Evolutionary conservation across 805 yeast genomes (phyloP).

Genomic region (Crinitomyces ghanaensis): DNA sequence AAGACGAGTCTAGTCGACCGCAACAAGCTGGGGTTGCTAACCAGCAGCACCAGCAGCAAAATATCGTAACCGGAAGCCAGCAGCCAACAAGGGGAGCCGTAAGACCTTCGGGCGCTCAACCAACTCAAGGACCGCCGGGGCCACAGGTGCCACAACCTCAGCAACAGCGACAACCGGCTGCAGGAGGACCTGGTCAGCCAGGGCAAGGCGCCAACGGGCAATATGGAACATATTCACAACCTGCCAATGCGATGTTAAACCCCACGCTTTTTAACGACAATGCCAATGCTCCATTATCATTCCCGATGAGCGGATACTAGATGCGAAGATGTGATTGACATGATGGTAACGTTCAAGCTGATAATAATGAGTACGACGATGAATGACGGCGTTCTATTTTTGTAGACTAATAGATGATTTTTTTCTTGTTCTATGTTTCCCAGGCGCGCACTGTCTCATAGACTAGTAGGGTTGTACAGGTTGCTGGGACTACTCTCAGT

Average conservation of each 20-base stretch:
- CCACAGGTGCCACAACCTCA: constrained; percentile 7
- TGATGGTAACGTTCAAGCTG: too few species aligned
- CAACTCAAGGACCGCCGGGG: neutral
- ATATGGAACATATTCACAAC: constrained; percentile 3
- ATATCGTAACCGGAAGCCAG: too few species aligned
- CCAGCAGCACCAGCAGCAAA: constrained; percentile 3
- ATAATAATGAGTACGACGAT: too few species aligned
- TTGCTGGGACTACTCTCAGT: constrained; percentile 79
- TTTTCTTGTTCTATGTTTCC: too few species aligned
- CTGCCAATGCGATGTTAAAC: constrained; percentile 7
- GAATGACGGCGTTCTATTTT: too few species aligned
- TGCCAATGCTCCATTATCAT: constrained; percentile 4
- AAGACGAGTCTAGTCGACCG: constrained; percentile 1
- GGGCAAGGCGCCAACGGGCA: constrained; percentile 3
- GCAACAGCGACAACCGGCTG: constrained; percentile 3
- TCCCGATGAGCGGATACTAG: constrained; percentile 8
- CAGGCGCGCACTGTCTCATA: constrained; percentile 63
- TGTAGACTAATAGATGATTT: too few species aligned
- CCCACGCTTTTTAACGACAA: constrained; percentile 8
- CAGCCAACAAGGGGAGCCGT: too few species aligned
- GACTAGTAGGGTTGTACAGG: constrained; percentile 78
- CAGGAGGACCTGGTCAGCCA: constrained; percentile 4
- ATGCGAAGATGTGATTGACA: too few species aligned
- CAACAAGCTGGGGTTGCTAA: constrained; percentile 1
- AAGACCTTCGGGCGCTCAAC: too few species aligned